Percentiles rank a stretch among this genome's conserved stretches.
These are phyloP conservation scores for Alternaria incomplexa DNA, from an alignment of 2,329 filamentous ascomycete genomes.

Conservation along the genomic window DNA sequence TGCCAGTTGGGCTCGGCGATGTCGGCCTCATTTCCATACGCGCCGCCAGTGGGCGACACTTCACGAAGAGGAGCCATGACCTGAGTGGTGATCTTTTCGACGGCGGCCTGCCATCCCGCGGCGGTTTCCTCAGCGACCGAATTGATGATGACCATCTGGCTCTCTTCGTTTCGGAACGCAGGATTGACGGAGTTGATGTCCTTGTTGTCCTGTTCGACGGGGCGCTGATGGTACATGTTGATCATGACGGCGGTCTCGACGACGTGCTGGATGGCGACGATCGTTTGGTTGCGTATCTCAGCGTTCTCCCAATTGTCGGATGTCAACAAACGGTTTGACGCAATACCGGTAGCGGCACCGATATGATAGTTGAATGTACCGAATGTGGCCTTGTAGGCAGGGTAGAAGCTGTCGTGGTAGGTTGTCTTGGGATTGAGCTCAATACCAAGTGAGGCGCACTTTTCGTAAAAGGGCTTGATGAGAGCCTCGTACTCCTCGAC, in stretches of 20 bases:
- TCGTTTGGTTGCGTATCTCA: slow-evolving; percentile 31
- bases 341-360: slow-evolving; percentile 39
- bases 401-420: slow-evolving; percentile 34
- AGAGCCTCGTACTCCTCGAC: slow-evolving; percentile 29
- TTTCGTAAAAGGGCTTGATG: slow-evolving; percentile 32
- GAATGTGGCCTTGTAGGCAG: slow-evolving; percentile 40
- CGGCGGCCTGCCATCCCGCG: slow-evolving; percentile 27
- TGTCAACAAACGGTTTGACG: slow-evolving; percentile 46
- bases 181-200: slow-evolving; percentile 38
- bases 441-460: slow-evolving; percentile 30
- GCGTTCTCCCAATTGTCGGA: slow-evolving; percentile 37
- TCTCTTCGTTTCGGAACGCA: slow-evolving; percentile 36
- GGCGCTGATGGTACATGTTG: slow-evolving; percentile 35
- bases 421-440: slow-evolving; percentile 29
- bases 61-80: slow-evolving; percentile 34
- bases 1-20: slow-evolving; percentile 50
- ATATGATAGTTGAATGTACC: slow-evolving; percentile 30
- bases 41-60: slow-evolving; percentile 34
- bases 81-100: slow-evolving; percentile 24
- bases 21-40: slow-evolving; percentile 51
- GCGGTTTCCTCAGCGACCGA: slow-evolving; percentile 24
- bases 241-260: slow-evolving; percentile 31
- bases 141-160: slow-evolving; percentile 32
- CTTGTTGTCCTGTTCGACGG: slow-evolving; percentile 23
- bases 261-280: slow-evolving; percentile 28